Conservation (phyloP, 495 filamentous ascomycete genomes). For the Penicillium coffeae region DNA sequence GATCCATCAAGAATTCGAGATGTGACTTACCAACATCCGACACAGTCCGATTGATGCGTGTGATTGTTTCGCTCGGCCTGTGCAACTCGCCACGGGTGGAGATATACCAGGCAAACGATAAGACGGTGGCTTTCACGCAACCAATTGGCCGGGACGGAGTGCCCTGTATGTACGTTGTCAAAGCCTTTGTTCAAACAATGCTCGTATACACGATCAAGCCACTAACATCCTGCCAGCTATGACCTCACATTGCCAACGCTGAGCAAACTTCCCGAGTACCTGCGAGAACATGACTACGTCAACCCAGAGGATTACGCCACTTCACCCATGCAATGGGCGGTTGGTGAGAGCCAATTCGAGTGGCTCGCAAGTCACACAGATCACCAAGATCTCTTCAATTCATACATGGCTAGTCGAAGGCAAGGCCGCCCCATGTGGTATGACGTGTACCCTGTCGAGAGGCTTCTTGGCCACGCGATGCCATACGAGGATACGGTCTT, state of each 20-base stretch:
- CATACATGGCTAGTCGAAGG: slow-evolving; percentile 38
- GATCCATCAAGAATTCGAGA: not conserved
- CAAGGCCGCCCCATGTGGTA: slow-evolving; percentile 35
- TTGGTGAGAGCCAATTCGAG: slow-evolving; percentile 40
- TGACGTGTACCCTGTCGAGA: slow-evolving; percentile 32
- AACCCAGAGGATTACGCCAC: slow-evolving; percentile 31
- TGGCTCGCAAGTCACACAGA: slow-evolving; percentile 30
- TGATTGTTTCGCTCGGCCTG: slow-evolving; percentile 32
- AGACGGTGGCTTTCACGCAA: slow-evolving; percentile 29
- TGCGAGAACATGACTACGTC: slow-evolving; percentile 25
- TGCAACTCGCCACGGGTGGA: slow-evolving; percentile 22
- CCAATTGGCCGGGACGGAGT: slow-evolving; percentile 36
- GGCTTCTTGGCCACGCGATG: slow-evolving; percentile 14
- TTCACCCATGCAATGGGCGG: slow-evolving; percentile 39
- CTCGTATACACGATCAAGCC: not conserved
- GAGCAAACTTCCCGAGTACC: slow-evolving; percentile 30
- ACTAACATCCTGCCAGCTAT: slow-evolving; percentile 19
- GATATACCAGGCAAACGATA: slow-evolving; percentile 29
- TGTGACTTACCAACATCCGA: not conserved
- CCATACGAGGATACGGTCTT: slow-evolving; percentile 30
- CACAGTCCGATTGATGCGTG: slow-evolving; percentile 39
- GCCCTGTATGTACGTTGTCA: slow-evolving; percentile 36
- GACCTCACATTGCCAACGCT: slow-evolving; percentile 38
- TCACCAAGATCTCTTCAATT: slow-evolving; percentile 36
- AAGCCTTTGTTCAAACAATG: not conserved